Base-by-base conservation (phyloP, 2,329 filamentous ascomycete species). In the Colletotrichum higginsianum region DNA sequence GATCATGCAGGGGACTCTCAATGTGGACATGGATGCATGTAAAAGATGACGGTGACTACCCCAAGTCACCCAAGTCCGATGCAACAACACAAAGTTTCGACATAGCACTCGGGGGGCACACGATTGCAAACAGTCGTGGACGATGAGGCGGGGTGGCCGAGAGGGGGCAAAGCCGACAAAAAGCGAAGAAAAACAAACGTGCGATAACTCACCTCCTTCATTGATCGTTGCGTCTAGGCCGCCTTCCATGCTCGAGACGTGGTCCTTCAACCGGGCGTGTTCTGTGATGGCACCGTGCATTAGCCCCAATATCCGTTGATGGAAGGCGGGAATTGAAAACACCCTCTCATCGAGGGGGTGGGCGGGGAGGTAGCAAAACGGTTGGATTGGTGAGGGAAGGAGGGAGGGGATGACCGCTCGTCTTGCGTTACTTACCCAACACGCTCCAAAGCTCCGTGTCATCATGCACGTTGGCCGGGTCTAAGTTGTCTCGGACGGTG, bases 371-470 rank as follows among this genome's bases (percentile, higher is more conserved):
- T 15, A 49, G 21, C 53, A 11, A 38, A 38, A 46, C 52, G 46
- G 60, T 63, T 56, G 56, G 46, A 47, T 52, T 47, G 53, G 67
- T 35, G 64, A 61, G 61, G 47, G 68, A 38, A 2, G 35, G 9
- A 38, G 35, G 9, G 35, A 11, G 35, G 35, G 35, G 58, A 38
- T 44, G 60, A 70, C 26, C 35, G 49, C 71, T 44, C 55, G 23
- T 60, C 23, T 23, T 61, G 76, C 75, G 69, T 75, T 76, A 88
- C 92, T 83, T 88, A 96, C 94, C 94, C 74, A 98, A 87, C 72
- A 97, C 95, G 80, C 93, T 97, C 96, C 96, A 99, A 44, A 99
- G 87, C 80, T 98, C 96, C 6, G 95, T 98, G 82, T 99, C 97
- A 82, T 98, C 96, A 79, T 98, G 95, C 66, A 97, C 94, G 80